These are phyloP conservation scores for Phytophthora pluvialis DNA, from an alignment of 352 stramenopile species.

Conservation along the genomic window DNA sequence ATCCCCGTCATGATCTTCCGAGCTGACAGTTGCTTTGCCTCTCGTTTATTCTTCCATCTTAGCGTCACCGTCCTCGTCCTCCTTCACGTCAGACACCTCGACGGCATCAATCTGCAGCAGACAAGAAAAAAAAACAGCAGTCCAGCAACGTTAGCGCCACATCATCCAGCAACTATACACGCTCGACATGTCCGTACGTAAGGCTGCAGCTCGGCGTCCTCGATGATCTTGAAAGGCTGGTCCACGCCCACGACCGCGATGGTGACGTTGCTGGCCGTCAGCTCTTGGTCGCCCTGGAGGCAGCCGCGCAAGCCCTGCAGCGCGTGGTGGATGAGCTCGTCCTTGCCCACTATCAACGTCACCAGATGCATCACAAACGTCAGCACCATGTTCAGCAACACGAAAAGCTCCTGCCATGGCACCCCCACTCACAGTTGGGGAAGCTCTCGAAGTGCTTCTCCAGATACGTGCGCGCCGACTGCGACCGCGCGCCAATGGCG, in stretches of 20 bases:
- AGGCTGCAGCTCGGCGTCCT: constrained; percentile 93
- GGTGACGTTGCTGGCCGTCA: constrained; percentile 93
- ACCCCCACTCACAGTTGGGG: constrained; percentile 59
- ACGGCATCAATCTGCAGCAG: constrained; percentile 79
- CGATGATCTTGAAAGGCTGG: constrained; percentile 94
- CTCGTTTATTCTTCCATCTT: constrained; percentile 82
- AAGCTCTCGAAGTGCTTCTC: constrained; percentile 99
- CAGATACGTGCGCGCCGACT: constrained; percentile 98
- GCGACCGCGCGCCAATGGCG: constrained; percentile 96
- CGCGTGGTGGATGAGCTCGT: constrained; percentile 99
- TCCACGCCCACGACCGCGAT: constrained; percentile 95
- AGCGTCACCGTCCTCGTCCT: constrained; percentile 77
- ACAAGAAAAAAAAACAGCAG: not conserved
- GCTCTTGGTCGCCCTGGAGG: constrained; percentile 95
- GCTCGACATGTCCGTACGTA: constrained; percentile 78
- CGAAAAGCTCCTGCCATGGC: not conserved
- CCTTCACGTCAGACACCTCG: constrained; percentile 84
- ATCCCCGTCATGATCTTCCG: constrained; percentile 11
- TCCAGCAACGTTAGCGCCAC: not conserved
- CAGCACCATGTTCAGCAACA: not conserved
- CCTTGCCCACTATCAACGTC: constrained; percentile 70
- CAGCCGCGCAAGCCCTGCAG: constrained; percentile 96
- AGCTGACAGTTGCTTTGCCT: constrained; percentile 10
- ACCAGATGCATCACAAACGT: not conserved
- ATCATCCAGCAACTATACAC: not conserved